Evolutionary conservation across 1,284 basidiomycete species (phyloP), one percentile per base, ranked within the genome.

Genomic region (Ustilago shanxiensis): DNA sequence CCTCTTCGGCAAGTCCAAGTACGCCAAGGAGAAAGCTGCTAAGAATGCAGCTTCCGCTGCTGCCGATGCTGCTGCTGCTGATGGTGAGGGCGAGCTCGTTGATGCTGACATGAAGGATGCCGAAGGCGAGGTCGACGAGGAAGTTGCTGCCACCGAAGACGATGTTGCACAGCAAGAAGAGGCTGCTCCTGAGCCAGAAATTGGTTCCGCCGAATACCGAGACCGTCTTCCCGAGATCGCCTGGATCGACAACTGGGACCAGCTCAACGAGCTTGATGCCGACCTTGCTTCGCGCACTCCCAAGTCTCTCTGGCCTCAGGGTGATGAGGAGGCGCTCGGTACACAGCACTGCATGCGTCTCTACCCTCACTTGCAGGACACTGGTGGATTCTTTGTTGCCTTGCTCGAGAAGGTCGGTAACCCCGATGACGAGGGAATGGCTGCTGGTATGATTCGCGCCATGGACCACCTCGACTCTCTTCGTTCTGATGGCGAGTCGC

Each of bases 321-420:
- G 83, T 33, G 82, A 83, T 49, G 84, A 85, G 64, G 79, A 75
- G 35, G 60, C 71, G 29, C 68, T 83, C 18, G 72, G 78, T 24
- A 56, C 82, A 6, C 69, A 82, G 60, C 73, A 77, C 64, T 85
- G 83, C 63, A 83, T 85, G 76, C 74, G 83, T 44, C 76, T 85
- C 49, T 94, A 98, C 83, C 95, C 97, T 3, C 95, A 99, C 86
- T 88, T 97, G 49, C 96, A 99, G 87, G 93, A 99, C 86, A 95
- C 95, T 0, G 97, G 97, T 13, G 97, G 95, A 0, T 99, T 99
- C 88, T 99, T 98, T 83, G 92, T 99, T 28, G 94, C 95, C 18
- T 92, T 98, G 0, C 87, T 99, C 37, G 90, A 95, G 81, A 89
- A 89, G 81, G 71, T 75, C 4, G 77, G 76, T 47, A 71, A 75